Conservation (phyloP, 306 rosid genomes). For the Carpinus fangiana region DNA sequence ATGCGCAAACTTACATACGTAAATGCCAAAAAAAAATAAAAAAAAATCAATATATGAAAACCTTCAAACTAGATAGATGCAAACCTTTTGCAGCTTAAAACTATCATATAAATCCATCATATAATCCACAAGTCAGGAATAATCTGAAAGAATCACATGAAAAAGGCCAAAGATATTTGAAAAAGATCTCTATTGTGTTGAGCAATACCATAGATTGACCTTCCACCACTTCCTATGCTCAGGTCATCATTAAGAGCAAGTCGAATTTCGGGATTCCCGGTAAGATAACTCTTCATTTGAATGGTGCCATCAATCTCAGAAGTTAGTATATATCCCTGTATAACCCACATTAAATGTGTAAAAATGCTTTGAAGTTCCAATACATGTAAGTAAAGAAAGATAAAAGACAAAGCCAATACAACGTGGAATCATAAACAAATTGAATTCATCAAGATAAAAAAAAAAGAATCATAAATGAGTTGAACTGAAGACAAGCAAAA, state of each 20-base stretch:
- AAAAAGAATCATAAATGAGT: not conserved
- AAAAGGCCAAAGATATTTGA: conserved; percentile 12
- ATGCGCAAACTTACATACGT: no score
- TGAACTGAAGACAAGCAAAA: not conserved
- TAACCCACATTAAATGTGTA: conserved; percentile 28
- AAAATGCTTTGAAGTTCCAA: conserved; percentile 3
- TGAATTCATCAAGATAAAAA: not conserved
- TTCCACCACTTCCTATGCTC: conserved; percentile 76
- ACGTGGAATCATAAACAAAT: not conserved
- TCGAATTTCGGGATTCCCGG: conserved; percentile 92
- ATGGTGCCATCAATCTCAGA: conserved; percentile 98
- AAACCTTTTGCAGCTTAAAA: conserved; percentile 8
- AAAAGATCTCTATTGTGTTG: not conserved
- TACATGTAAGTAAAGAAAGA: not conserved
- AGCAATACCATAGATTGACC: conserved; percentile 42
- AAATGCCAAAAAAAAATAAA: no score
- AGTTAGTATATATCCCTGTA: conserved; percentile 86
- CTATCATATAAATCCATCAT: conserved; percentile 6
- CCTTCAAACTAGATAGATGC: conserved; percentile 14
- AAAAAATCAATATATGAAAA: conserved; percentile 15
- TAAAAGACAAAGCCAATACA: not conserved
- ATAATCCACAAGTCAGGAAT: conserved; percentile 5
- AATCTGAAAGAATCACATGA: conserved; percentile 20
- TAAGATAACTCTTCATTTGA: conserved; percentile 96
- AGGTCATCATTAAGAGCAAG: conserved; percentile 90